Conservation (phyloP, 768 basidiomycete species). For the Cystobasidium ongulense region DNA sequence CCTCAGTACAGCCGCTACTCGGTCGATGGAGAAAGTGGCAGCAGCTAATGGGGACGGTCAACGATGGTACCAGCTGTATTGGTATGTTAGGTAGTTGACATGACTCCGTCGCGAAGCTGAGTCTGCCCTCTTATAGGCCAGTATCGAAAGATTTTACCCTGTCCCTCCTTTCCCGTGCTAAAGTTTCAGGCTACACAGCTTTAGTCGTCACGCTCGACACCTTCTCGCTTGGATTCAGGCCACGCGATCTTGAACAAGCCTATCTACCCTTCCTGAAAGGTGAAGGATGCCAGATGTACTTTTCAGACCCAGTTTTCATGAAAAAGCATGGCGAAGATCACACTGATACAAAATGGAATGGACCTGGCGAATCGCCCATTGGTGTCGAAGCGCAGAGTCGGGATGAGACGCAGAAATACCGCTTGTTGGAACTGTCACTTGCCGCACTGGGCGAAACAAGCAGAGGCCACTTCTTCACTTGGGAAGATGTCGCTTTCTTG, state of each 20-base stretch:
- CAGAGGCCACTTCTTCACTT: background rate
- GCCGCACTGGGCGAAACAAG: background rate
- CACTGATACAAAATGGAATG: conserved; percentile 20
- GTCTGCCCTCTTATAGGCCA: conserved; percentile 11
- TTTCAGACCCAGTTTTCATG: conserved; percentile 53
- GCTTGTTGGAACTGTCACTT: conserved; percentile 4
- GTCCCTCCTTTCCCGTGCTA: conserved; percentile 51
- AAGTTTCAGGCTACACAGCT: conserved; percentile 51
- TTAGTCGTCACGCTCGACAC: conserved; percentile 35
- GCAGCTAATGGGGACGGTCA: conserved; percentile 23
- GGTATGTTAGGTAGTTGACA: background rate
- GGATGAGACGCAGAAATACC: conserved; percentile 8
- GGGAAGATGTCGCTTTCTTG: conserved; percentile 41
- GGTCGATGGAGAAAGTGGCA: conserved; percentile 28
- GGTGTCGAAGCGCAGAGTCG: conserved; percentile 26
- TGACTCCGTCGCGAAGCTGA: background rate
- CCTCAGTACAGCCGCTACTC: conserved; percentile 27
- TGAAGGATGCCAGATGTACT: conserved; percentile 51
- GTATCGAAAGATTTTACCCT: conserved; percentile 12
- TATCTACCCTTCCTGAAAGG: conserved; percentile 35
- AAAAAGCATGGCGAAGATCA: conserved; percentile 49
- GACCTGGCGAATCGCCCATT: conserved; percentile 8
- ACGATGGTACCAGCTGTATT: conserved; percentile 32
- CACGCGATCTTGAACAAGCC: conserved; percentile 23
- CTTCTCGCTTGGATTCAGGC: conserved; percentile 34